Evolutionary conservation across 352 stramenopile species (phyloP).

Genomic region (Pilasporangium apinafurcum): DNA sequence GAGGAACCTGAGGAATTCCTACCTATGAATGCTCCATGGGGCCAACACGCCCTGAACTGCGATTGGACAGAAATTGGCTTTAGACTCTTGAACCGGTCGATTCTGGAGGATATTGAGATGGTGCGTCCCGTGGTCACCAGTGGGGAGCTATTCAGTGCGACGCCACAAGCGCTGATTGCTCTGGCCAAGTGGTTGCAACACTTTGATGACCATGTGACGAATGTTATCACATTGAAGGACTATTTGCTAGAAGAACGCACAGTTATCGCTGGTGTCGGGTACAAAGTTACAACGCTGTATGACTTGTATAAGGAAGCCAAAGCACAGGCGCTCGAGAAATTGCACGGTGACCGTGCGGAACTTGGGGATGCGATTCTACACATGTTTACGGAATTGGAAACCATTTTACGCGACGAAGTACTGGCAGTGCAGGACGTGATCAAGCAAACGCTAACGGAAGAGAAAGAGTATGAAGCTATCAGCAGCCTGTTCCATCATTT

Average conservation of each 20-base stretch:
- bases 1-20: conserved; percentile 11
- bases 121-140: conserved; percentile 40
- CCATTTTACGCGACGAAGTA: conserved; percentile 45
- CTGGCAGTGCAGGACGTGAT: conserved; percentile 44
- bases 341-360: conserved; percentile 40
- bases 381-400: conserved; percentile 45
- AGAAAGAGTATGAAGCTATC: conserved; percentile 54
- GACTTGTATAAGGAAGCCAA: conserved; percentile 52
- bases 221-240: conserved; percentile 57
- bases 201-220: conserved; percentile 55
- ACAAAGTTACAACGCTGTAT: conserved; percentile 60
- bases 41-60: conserved; percentile 25
- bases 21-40: conserved; percentile 35
- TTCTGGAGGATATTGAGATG: conserved; percentile 52
- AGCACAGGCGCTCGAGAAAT: conserved; percentile 32
- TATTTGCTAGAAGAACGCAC: conserved; percentile 60
- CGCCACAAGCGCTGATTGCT: conserved; percentile 41
- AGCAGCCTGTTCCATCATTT: conserved; percentile 58
- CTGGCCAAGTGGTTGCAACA: conserved; percentile 54
- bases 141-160: conserved; percentile 39
- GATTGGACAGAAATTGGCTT: conserved; percentile 53
- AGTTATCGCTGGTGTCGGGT: conserved; percentile 38
- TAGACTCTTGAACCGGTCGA: conserved; percentile 41
- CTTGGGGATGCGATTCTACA: conserved; percentile 31
- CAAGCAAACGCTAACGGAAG: conserved; percentile 38